Conservation (phyloP, 352 stramenopile species). For the Pythium biforme region DNA sequence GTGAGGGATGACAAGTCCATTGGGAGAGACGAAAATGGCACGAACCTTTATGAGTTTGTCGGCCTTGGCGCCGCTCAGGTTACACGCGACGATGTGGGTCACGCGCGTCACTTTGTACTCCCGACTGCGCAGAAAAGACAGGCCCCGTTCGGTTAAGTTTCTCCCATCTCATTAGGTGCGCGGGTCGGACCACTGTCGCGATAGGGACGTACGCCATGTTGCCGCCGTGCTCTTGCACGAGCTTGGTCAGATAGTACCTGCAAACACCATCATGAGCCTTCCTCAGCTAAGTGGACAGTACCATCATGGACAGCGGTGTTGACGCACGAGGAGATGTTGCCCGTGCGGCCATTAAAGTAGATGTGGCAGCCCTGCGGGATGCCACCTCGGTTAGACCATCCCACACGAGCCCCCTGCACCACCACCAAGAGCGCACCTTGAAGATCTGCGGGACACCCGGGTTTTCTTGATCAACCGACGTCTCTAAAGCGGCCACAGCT, state of each 20-base stretch:
- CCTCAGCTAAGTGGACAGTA: no score
- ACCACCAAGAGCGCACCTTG: slow-evolving; percentile 30
- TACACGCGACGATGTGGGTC: slow-evolving; percentile 81
- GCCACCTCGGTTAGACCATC: neutral
- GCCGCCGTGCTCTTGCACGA: slow-evolving; percentile 74
- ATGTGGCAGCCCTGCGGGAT: slow-evolving; percentile 61
- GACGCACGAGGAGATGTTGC: slow-evolving; percentile 75
- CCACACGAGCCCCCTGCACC: neutral
- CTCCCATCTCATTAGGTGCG: no score
- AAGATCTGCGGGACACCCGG: slow-evolving; percentile 40
- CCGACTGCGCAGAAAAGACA: slow-evolving; percentile 5
- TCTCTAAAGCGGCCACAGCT: neutral
- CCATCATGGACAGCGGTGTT: neutral
- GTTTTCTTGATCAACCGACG: slow-evolving; percentile 8
- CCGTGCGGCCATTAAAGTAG: slow-evolving; percentile 79
- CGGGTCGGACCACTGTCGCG: neutral
- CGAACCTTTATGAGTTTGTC: slow-evolving; percentile 71
- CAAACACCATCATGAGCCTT: no score
- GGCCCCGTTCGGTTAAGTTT: no score
- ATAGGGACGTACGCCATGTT: slow-evolving; percentile 46
- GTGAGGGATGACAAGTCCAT: neutral
- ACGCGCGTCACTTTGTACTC: slow-evolving; percentile 41
- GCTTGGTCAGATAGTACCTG: slow-evolving; percentile 81
- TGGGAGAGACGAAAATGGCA: neutral
- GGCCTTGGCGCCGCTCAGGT: slow-evolving; percentile 72